A percentile compares a stretch with the other conserved stretches of the same genome.
Conservation (phyloP, 2,329 filamentous ascomycete species). For the Arthroderma sp. region DNA sequence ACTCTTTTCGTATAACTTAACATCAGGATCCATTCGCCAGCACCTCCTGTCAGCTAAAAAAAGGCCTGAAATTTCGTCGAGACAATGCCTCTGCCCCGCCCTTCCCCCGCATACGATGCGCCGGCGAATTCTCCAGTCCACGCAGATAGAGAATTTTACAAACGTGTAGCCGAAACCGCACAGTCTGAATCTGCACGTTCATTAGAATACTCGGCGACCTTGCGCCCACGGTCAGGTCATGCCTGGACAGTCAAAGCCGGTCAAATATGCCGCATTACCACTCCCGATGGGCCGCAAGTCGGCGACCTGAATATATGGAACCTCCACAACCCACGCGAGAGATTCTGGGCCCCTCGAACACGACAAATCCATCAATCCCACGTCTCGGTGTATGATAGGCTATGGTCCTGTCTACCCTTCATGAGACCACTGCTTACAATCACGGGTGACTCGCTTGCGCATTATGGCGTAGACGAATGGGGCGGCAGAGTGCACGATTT, state of each 20-base stretch:
- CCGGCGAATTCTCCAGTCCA: slow-evolving; percentile 23
- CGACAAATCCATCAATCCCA: slow-evolving; percentile 67
- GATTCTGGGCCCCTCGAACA: slow-evolving; percentile 70
- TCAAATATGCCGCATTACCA: slow-evolving; percentile 58
- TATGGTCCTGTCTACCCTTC: slow-evolving; percentile 69
- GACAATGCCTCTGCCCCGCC: slow-evolving; percentile 13
- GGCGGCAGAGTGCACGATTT: slow-evolving; percentile 64
- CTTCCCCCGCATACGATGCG: slow-evolving; percentile 27
- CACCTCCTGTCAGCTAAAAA: no score
- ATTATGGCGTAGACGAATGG: slow-evolving; percentile 48
- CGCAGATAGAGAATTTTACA: slow-evolving; percentile 24
- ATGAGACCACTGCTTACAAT: slow-evolving; percentile 64
- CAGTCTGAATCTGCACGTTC: slow-evolving; percentile 17
- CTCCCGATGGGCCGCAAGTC: slow-evolving; percentile 65
- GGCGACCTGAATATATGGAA: slow-evolving; percentile 79
- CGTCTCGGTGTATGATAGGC: slow-evolving; percentile 54
- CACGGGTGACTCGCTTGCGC: slow-evolving; percentile 48
- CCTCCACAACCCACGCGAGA: slow-evolving; percentile 59
- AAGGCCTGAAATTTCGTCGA: background rate
- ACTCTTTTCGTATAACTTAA: no score
- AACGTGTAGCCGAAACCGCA: slow-evolving; percentile 24
- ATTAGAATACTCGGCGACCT: slow-evolving; percentile 38
- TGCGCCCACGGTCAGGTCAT: slow-evolving; percentile 60
- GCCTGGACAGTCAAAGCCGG: slow-evolving; percentile 61
- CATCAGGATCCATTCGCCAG: no score